A percentile compares a stretch with the other conserved stretches of the same genome.
Conservation (phyloP, 768 basidiomycete genomes). For the Trichaptum fuscoviolaceum region DNA sequence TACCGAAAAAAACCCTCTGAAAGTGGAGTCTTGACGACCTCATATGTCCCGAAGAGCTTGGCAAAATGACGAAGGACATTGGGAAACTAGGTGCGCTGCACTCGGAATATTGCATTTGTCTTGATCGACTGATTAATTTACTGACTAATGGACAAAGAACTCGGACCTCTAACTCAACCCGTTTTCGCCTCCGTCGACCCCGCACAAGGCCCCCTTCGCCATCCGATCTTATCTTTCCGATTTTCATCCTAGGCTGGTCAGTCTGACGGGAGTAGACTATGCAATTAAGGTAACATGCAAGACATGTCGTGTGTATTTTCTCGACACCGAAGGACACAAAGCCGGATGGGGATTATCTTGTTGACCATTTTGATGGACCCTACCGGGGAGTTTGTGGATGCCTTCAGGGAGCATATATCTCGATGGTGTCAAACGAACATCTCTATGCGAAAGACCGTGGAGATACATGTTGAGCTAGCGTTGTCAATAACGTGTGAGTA, state of each 20-base stretch:
- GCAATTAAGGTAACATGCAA: constrained; percentile 86
- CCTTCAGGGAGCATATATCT: constrained; percentile 81
- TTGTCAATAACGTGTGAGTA: too few relatives aligned
- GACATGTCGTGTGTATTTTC: constrained; percentile 94
- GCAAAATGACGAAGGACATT: constrained; percentile 84
- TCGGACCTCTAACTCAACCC: constrained; percentile 73
- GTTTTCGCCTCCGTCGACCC: constrained; percentile 97
- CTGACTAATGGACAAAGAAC: constrained; percentile 49
- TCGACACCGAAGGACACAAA: constrained; percentile 89
- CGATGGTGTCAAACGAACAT: constrained; percentile 47
- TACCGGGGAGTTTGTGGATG: constrained; percentile 88
- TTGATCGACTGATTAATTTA: not conserved
- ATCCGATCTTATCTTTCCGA: constrained; percentile 68
- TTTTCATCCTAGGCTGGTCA: constrained; percentile 88
- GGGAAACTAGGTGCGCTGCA: constrained; percentile 57
- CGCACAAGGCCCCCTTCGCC: constrained; percentile 67
- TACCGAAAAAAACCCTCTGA: constrained; percentile 77
- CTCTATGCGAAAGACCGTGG: constrained; percentile 8
- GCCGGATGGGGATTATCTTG: constrained; percentile 89
- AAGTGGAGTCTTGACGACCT: constrained; percentile 94
- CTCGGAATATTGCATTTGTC: constrained; percentile 5
- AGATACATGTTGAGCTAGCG: constrained; percentile 7
- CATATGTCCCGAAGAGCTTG: constrained; percentile 96
- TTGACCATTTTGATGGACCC: constrained; percentile 98
- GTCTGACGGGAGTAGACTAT: constrained; percentile 83